Evolutionary conservation across 2,329 filamentous ascomycete genomes (phyloP).

Genomic region (Beauveria sp.): DNA sequence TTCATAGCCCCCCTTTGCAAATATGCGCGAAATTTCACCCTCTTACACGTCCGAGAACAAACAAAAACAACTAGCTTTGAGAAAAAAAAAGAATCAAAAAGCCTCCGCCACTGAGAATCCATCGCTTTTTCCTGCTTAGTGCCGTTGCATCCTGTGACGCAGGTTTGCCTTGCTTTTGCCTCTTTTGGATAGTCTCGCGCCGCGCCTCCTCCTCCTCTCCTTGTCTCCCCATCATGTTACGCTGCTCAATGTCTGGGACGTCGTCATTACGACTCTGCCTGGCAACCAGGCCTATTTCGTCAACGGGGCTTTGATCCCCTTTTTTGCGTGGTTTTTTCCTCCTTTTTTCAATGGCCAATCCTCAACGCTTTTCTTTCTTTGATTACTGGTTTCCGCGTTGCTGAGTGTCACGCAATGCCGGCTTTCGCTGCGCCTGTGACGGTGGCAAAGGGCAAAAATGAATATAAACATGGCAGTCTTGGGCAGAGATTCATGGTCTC

Average conservation of each 20-base stretch:
- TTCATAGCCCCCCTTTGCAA: neutral
- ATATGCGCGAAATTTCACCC: neutral
- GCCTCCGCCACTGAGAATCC: neutral
- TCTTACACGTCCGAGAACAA: neutral
- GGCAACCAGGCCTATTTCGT: neutral
- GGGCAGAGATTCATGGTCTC: neutral
- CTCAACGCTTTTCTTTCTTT: no score
- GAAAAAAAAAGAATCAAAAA: neutral
- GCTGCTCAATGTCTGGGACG: neutral
- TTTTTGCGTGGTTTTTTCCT: neutral
- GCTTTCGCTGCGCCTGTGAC: neutral
- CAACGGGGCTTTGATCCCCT: neutral
- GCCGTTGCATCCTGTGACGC: slow-evolving; percentile 1
- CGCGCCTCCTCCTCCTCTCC: neutral
- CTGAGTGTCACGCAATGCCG: neutral
- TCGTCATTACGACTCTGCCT: neutral
- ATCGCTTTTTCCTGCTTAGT: neutral
- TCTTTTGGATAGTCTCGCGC: slow-evolving; percentile 4
- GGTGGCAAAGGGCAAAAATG: neutral
- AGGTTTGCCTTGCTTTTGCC: slow-evolving; percentile 1
- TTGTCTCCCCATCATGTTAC: neutral
- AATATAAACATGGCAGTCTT: neutral
- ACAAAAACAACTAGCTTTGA: neutral
- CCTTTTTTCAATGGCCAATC: no score
- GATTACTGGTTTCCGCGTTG: no score